These are phyloP conservation scores for Plasmodium knowlesi DNA, from an alignment of 169 alveolate species.

Conservation along the genomic window DNA sequence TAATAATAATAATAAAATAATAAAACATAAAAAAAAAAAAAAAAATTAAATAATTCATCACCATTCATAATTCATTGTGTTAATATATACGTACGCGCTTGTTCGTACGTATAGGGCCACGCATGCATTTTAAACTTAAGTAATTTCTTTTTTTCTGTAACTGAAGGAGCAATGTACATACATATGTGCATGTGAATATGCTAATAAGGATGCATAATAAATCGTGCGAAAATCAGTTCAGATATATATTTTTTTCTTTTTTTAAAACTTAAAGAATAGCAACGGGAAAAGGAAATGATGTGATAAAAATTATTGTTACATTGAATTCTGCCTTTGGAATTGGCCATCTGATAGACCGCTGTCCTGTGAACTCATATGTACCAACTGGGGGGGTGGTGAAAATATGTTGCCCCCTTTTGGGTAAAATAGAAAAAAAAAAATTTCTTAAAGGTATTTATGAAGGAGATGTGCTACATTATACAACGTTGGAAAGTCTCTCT, in stretches of 20 bases:
- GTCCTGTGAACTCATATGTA: background rate
- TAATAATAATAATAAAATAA: too few species aligned
- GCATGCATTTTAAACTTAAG: background rate
- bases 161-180: background rate
- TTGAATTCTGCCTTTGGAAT: background rate
- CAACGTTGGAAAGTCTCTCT: background rate
- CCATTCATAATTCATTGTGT: background rate
- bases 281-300: background rate
- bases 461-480: background rate
- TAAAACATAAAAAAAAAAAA: too few species aligned
- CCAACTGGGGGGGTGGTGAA: background rate
- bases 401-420: background rate
- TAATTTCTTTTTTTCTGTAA: slow-evolving; percentile 1
- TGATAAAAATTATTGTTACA: background rate
- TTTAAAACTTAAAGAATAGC: background rate
- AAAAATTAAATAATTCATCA: background rate
- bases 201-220: background rate
- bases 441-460: background rate
- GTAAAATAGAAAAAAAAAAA: background rate
- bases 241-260: background rate
- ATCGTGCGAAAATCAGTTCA: background rate
- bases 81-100: background rate
- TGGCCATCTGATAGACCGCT: background rate
- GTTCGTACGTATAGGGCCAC: background rate
- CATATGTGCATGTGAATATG: background rate